Percentiles rank a stretch among this genome's conserved stretches.
Conservation (phyloP, 1,139 yeast genomes). For the Candida sp. region DNA sequence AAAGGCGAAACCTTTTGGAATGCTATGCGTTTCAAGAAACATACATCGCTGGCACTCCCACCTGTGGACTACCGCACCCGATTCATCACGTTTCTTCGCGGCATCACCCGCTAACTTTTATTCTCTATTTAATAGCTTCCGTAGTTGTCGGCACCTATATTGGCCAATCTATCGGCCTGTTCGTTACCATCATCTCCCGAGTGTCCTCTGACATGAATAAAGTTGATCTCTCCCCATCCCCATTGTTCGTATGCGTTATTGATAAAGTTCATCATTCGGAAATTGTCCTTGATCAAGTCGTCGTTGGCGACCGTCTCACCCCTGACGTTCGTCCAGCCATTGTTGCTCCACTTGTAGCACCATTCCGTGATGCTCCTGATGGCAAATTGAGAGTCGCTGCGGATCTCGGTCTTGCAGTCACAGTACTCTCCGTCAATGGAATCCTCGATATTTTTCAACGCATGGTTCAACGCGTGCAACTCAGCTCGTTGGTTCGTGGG, state of each 20-base stretch:
- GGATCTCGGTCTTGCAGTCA: conserved; percentile 31
- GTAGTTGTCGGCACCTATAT: conserved; percentile 54
- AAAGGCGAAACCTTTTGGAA: too few species aligned
- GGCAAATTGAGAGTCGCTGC: conserved; percentile 65
- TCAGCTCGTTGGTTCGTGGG: conserved; percentile 90
- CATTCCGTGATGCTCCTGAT: conserved; percentile 53
- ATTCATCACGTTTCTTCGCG: conserved; percentile 1
- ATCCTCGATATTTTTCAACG: conserved; percentile 45
- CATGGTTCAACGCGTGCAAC: conserved; percentile 64
- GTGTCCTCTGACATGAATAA: conserved; percentile 78
- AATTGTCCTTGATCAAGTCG: conserved; percentile 47
- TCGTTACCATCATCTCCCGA: conserved; percentile 73
- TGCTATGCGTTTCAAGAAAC: not conserved
- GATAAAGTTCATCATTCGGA: conserved; percentile 29
- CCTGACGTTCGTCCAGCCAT: conserved; percentile 52
- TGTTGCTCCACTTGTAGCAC: conserved; percentile 54
- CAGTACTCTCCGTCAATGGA: conserved; percentile 15
- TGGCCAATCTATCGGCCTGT: conserved; percentile 78
- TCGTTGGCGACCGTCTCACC: conserved; percentile 54
- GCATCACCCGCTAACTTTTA: too few species aligned
- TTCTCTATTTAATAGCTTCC: too few species aligned
- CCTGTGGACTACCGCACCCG: not conserved
- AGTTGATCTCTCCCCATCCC: conserved; percentile 19
- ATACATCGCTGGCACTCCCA: not conserved
- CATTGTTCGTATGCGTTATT: conserved; percentile 28